Evolutionary conservation across 495 filamentous ascomycete genomes (phyloP).

Genomic region (Aspergillus saccharolyticus): DNA sequence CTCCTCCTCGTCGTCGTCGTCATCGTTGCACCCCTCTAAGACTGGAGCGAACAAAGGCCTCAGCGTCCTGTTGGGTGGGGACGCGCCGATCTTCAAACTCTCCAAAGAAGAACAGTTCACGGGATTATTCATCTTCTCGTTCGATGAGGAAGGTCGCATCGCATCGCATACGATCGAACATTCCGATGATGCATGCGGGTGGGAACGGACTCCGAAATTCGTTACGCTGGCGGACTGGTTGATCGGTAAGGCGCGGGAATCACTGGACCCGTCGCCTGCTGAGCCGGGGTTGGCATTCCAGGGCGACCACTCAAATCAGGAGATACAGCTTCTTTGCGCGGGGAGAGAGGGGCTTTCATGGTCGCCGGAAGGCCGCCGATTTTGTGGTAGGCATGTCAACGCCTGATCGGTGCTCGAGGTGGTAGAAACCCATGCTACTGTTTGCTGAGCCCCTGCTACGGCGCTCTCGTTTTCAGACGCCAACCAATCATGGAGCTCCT

Average conservation of each 20-base stretch:
- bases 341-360: neutral
- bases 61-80: slow-evolving; percentile 47
- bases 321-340: neutral
- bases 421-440: too few species aligned
- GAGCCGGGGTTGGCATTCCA: slow-evolving; percentile 31
- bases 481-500: too few species aligned
- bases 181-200: slow-evolving; percentile 69
- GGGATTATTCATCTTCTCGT: slow-evolving; percentile 91
- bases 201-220: slow-evolving; percentile 66
- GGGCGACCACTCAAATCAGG: slow-evolving; percentile 6
- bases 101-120: slow-evolving; percentile 52
- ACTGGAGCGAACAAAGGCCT: slow-evolving; percentile 35
- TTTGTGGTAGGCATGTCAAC: neutral
- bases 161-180: slow-evolving; percentile 89
- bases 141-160: slow-evolving; percentile 84
- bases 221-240: slow-evolving; percentile 88
- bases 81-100: slow-evolving; percentile 67
- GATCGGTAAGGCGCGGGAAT: slow-evolving; percentile 56
- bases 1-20: neutral
- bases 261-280: slow-evolving; percentile 34
- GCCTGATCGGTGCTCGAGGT: neutral
- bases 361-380: neutral
- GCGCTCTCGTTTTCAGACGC: too few species aligned
- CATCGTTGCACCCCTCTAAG: slow-evolving; percentile 14
- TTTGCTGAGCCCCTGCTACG: too few species aligned